A percentile compares a stretch with the other conserved stretches of the same genome.
Evolutionary conservation across 176 grass and related monocot genomes (phyloP).

Genomic region (Rhynchospora tenuis): DNA sequence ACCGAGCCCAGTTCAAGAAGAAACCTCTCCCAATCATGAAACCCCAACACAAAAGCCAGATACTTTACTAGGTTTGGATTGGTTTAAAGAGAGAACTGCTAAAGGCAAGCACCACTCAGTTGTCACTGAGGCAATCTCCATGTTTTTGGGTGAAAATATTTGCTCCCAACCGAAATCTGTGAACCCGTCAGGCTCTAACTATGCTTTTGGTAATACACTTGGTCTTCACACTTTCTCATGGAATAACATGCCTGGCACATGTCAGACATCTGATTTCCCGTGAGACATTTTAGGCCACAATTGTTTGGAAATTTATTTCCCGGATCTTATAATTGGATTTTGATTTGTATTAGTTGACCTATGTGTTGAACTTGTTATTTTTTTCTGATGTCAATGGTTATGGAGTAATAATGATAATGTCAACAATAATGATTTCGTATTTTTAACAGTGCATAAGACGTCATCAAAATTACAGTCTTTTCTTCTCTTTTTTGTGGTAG

Average conservation of each 20-base stretch:
- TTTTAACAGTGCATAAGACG: too few relatives aligned
- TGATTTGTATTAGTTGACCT: conserved; percentile 14
- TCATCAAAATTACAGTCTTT: background rate
- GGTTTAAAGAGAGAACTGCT: conserved; percentile 35
- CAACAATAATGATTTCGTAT: conserved; percentile 1
- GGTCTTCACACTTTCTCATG: conserved; percentile 35
- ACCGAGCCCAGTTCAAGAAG: conserved; percentile 20
- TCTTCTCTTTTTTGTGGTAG: background rate
- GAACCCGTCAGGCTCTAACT: background rate
- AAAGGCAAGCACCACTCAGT: conserved; percentile 39
- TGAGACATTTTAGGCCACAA: conserved; percentile 23
- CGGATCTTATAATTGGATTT: background rate
- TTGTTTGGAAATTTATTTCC: conserved; percentile 14
- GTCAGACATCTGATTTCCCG: conserved; percentile 51
- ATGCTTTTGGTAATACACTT: conserved; percentile 19
- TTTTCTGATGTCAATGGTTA: background rate
- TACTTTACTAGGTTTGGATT: conserved; percentile 41
- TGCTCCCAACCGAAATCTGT: conserved; percentile 34
- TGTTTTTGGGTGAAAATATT: conserved; percentile 40
- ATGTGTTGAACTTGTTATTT: conserved; percentile 15
- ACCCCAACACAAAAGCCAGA: conserved; percentile 61
- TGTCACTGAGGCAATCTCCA: conserved; percentile 55
- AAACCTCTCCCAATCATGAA: conserved; percentile 43
- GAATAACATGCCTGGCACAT: conserved; percentile 56
- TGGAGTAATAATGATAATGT: background rate